phyloP scores from a whole-genome alignment of 1,139 yeast species.

The Zhuliangozyma blackwelliae region DNA sequence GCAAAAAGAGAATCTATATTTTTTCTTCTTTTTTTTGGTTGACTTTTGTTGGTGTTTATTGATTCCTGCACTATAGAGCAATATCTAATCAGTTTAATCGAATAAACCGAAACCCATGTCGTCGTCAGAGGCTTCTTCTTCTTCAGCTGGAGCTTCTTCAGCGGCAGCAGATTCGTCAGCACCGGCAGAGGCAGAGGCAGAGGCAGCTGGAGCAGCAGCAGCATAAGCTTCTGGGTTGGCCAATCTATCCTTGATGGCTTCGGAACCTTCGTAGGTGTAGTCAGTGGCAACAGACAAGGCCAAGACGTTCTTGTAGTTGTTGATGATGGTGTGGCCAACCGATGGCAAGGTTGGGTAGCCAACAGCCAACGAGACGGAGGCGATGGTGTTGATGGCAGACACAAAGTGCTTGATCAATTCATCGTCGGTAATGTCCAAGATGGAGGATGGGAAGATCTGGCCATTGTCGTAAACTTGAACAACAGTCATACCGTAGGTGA shows the following conservation, averaged over 20 bases:
- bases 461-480: constrained; percentile 98
- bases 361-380: constrained; percentile 94
- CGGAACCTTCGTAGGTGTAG: constrained; percentile 98
- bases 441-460: constrained; percentile 93
- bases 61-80: too few relatives aligned
- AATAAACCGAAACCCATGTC: constrained; percentile 99
- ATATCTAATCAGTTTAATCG: constrained; percentile 56
- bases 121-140: constrained; percentile 63
- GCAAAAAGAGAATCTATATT: too few relatives aligned
- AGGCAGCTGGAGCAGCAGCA: constrained; percentile 95
- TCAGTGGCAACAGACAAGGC: constrained; percentile 98
- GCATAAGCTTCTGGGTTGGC: constrained; percentile 86
- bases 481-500: constrained; percentile 97
- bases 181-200: constrained; percentile 69
- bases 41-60: too few relatives aligned
- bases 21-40: too few relatives aligned
- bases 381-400: constrained; percentile 88
- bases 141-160: constrained; percentile 66
- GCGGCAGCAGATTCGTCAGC: constrained; percentile 63
- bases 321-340: constrained; percentile 97
- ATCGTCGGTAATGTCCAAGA: constrained; percentile 98
- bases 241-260: constrained; percentile 97
- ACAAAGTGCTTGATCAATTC: constrained; percentile 92
- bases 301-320: constrained; percentile 98
- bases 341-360: constrained; percentile 99